A percentile compares a stretch with the other conserved stretches of the same genome.
These are phyloP conservation scores for Fusarium dimerum DNA, from an alignment of 2,329 filamentous ascomycete species.

Conservation along the genomic window DNA sequence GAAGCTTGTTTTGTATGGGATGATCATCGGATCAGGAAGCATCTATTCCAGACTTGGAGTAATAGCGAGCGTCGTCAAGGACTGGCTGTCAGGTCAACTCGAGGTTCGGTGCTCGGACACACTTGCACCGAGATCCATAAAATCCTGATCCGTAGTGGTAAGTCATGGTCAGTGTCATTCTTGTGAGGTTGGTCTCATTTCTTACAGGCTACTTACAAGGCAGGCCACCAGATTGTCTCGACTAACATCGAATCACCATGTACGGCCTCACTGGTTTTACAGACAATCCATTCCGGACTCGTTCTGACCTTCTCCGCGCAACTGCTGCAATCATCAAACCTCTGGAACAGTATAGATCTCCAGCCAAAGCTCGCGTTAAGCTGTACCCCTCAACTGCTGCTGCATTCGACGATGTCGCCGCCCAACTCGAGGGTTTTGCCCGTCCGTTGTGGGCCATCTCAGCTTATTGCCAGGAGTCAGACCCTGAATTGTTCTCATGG, in stretches of 20 bases:
- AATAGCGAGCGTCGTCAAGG: background rate
- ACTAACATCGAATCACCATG: slow-evolving; percentile 24
- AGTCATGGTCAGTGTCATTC: too few species aligned
- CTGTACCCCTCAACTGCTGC: slow-evolving; percentile 37
- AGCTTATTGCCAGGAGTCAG: background rate
- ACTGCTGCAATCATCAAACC: slow-evolving; percentile 36
- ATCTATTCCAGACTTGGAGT: too few species aligned
- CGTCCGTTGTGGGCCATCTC: slow-evolving; percentile 12
- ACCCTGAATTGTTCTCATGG: background rate
- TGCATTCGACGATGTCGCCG: slow-evolving; percentile 43
- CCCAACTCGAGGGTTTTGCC: slow-evolving; percentile 45
- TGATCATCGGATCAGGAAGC: background rate
- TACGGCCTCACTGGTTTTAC: slow-evolving; percentile 39
- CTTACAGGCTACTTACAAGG: background rate
- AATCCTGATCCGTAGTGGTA: background rate
- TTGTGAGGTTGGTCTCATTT: background rate
- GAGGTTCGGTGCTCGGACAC: background rate
- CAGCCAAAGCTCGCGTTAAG: slow-evolving; percentile 35
- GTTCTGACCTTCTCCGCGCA: slow-evolving; percentile 37
- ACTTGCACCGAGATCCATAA: background rate
- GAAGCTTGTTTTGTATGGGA: background rate
- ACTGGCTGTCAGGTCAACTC: background rate
- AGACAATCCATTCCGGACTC: slow-evolving; percentile 38
- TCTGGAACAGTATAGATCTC: slow-evolving; percentile 35
- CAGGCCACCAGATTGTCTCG: too few species aligned